phyloP scores from a whole-genome alignment of 2,329 filamentous ascomycete species.

The Sordariomycetes sp. region DNA sequence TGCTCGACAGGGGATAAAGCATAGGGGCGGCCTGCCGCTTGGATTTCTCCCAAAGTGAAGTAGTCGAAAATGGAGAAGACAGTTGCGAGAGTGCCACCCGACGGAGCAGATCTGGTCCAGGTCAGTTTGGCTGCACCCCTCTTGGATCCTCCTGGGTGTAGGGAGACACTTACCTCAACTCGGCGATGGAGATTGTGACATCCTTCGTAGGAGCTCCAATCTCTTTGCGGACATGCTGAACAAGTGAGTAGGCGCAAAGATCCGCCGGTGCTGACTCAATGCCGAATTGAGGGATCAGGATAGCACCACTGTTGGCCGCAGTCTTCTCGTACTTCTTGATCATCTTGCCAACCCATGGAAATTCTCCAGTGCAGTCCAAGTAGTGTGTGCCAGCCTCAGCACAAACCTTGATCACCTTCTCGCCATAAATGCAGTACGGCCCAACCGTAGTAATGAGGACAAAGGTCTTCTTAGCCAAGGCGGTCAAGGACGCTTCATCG shows the following conservation, averaged over 20 bases:
- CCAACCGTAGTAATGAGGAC: slow-evolving; percentile 51
- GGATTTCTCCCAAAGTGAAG: slow-evolving; percentile 39
- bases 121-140: background rate
- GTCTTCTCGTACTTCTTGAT: slow-evolving; percentile 45
- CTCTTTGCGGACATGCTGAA: slow-evolving; percentile 38
- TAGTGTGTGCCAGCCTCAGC: slow-evolving; percentile 56
- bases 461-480: slow-evolving; percentile 45
- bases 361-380: slow-evolving; percentile 53
- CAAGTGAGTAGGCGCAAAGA: slow-evolving; percentile 44
- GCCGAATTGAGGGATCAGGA: slow-evolving; percentile 53
- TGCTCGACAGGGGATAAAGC: slow-evolving; percentile 48
- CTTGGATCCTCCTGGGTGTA: background rate
- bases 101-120: slow-evolving; percentile 27
- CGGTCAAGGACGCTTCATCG: slow-evolving; percentile 32
- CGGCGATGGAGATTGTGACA: slow-evolving; percentile 41
- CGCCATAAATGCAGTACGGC: slow-evolving; percentile 47
- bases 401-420: slow-evolving; percentile 51
- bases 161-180: slow-evolving; percentile 23
- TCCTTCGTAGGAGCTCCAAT: slow-evolving; percentile 41
- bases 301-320: slow-evolving; percentile 44
- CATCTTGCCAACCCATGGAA: slow-evolving; percentile 49
- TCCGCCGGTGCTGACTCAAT: slow-evolving; percentile 56
- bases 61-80: slow-evolving; percentile 49
- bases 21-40: slow-evolving; percentile 37
- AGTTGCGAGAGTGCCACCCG: slow-evolving; percentile 62